Percentiles rank a stretch among this genome's conserved stretches.
Evolutionary conservation across 2,329 filamentous ascomycete genomes (phyloP).

Genomic region (Aspergillus fijiensis): DNA sequence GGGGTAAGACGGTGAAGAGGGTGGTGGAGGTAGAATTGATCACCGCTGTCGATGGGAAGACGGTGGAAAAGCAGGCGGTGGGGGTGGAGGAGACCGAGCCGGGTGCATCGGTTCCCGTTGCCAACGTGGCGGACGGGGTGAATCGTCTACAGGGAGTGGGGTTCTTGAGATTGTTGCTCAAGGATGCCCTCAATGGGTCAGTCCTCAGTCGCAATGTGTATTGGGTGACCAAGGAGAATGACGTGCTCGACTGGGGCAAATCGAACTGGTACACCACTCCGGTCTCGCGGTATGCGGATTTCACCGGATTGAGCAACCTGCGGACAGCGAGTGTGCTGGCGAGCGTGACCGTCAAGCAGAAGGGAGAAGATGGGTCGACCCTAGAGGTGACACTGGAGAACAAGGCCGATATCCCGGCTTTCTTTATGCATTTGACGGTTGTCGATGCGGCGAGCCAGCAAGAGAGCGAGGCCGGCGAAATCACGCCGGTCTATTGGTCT

Average conservation of each 20-base stretch:
- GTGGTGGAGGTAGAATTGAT: conserved; percentile 53
- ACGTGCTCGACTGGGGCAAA: conserved; percentile 56
- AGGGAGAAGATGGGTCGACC: conserved; percentile 5
- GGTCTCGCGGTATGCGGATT: conserved; percentile 52
- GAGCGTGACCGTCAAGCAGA: conserved; percentile 3
- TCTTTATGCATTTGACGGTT: conserved; percentile 57
- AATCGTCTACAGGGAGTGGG: conserved; percentile 43
- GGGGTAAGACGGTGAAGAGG: conserved; percentile 39
- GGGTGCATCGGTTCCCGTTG: conserved; percentile 46
- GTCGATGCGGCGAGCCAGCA: conserved; percentile 42
- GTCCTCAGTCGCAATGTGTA: conserved; percentile 60
- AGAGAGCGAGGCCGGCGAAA: conserved; percentile 31
- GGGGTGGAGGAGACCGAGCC: conserved; percentile 40
- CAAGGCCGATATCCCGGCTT: conserved; percentile 52
- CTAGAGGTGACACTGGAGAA: conserved; percentile 53
- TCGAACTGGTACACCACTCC: conserved; percentile 63
- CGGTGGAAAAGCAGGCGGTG: conserved; percentile 37
- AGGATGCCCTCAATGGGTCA: conserved; percentile 25
- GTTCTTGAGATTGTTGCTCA: conserved; percentile 54
- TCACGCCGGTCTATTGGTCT: conserved; percentile 57
- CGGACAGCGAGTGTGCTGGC: conserved; percentile 39
- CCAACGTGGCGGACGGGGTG: conserved; percentile 31
- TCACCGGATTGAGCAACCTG: conserved; percentile 47
- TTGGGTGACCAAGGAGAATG: conserved; percentile 53
- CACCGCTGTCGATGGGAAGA: conserved; percentile 46